These are phyloP conservation scores for Francoa sonchifolia DNA, from an alignment of 441 rosid species.

Conservation along the genomic window DNA sequence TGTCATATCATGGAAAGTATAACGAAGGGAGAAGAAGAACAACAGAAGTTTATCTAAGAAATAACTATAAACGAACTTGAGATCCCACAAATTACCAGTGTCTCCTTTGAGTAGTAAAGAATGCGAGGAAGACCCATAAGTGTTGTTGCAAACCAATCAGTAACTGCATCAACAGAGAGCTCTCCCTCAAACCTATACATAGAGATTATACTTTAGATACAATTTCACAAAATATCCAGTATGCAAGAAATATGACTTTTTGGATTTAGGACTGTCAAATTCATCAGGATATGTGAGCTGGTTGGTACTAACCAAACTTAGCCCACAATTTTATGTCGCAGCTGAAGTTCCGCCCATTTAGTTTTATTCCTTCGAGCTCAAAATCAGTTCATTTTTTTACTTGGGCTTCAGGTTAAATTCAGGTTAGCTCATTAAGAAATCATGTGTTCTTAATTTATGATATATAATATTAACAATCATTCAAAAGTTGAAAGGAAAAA, in stretches of 20 bases:
- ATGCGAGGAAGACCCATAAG: constrained; percentile 77
- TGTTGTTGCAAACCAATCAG: constrained; percentile 76
- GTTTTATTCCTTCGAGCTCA: no score
- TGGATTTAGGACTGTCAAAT: not conserved
- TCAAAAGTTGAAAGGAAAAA: no score
- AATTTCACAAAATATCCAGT: constrained; percentile 5
- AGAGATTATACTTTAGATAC: constrained; percentile 8
- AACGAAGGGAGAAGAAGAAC: not conserved
- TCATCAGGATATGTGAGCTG: no score
- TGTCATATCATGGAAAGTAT: not conserved
- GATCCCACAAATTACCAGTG: constrained; percentile 45
- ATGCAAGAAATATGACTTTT: constrained; percentile 6
- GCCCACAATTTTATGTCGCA: no score
- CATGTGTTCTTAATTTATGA: no score
- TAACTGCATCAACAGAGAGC: constrained; percentile 62
- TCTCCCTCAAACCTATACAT: constrained; percentile 72
- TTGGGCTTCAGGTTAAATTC: no score
- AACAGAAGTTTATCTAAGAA: not conserved
- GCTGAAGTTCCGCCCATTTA: no score
- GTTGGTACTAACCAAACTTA: no score
- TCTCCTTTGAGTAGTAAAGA: constrained; percentile 71
- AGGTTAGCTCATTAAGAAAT: no score
- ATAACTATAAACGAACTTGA: constrained; percentile 4
- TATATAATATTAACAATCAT: no score
- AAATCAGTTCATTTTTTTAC: no score